These are phyloP conservation scores for Botrytis cinerea DNA, from an alignment of 2,329 filamentous ascomycete species.

Conservation along the genomic window DNA sequence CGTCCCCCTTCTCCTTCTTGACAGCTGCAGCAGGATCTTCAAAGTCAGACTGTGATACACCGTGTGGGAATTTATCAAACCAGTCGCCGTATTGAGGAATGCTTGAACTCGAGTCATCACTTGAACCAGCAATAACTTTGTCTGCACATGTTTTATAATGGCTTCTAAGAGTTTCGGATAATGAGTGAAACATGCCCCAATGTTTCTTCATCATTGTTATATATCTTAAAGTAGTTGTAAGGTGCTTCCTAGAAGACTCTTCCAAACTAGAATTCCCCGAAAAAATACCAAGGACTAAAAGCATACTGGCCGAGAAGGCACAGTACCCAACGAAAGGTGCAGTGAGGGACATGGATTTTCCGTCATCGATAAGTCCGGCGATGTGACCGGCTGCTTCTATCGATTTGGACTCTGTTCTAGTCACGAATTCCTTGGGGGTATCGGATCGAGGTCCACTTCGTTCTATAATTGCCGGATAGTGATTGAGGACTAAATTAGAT, in stretches of 20 bases:
- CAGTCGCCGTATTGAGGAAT: slow-evolving; percentile 97
- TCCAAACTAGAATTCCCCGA: slow-evolving; percentile 79
- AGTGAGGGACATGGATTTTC: slow-evolving; percentile 76
- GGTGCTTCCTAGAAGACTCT: slow-evolving; percentile 75
- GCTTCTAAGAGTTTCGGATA: slow-evolving; percentile 88
- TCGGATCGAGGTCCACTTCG: slow-evolving; percentile 64
- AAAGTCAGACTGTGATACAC: slow-evolving; percentile 81
- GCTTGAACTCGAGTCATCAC: slow-evolving; percentile 51
- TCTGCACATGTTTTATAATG: slow-evolving; percentile 85
- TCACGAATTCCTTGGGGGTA: slow-evolving; percentile 70
- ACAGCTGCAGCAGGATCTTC: slow-evolving; percentile 69
- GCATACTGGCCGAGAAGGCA: slow-evolving; percentile 87
- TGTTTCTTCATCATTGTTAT: slow-evolving; percentile 93
- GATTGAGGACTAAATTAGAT: slow-evolving; percentile 85
- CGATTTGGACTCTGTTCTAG: slow-evolving; percentile 72
- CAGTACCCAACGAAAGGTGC: slow-evolving; percentile 95
- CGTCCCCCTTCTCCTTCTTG: slow-evolving; percentile 77
- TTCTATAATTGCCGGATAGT: slow-evolving; percentile 70
- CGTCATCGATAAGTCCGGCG: slow-evolving; percentile 78
- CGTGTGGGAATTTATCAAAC: slow-evolving; percentile 94
- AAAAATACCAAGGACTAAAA: slow-evolving; percentile 92
- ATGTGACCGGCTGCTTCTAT: slow-evolving; percentile 85
- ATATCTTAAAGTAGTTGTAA: slow-evolving; percentile 86
- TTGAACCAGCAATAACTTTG: slow-evolving; percentile 57
- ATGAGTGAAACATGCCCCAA: slow-evolving; percentile 98